Percentiles rank a stretch among this genome's conserved stretches.
Conservation (phyloP, 192 early-diverging fungal species). For the Chytriomyces hyalinus region DNA sequence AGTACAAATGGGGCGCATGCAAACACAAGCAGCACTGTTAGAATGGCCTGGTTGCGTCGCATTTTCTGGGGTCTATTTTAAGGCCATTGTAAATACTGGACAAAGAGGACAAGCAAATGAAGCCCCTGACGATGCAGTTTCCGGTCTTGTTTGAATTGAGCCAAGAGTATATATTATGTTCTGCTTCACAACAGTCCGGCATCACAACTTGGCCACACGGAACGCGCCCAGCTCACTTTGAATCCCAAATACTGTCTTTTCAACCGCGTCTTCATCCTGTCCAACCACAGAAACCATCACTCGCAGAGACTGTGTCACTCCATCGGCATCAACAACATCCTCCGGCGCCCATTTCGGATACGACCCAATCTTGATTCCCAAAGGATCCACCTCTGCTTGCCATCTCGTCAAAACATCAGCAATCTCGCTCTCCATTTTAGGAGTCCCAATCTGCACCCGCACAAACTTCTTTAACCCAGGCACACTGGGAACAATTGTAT, state of each 20-base stretch:
- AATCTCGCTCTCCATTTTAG: slow-evolving; percentile 53
- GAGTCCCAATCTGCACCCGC: slow-evolving; percentile 54
- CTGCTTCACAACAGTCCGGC: no score
- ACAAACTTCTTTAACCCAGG: slow-evolving; percentile 35
- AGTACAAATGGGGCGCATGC: background rate
- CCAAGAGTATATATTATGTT: no score
- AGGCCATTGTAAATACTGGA: no score
- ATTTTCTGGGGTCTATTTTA: background rate
- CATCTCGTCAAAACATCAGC: slow-evolving; percentile 44
- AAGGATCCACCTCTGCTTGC: slow-evolving; percentile 35
- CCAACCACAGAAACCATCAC: slow-evolving; percentile 63
- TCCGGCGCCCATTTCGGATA: slow-evolving; percentile 58
- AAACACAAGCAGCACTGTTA: background rate
- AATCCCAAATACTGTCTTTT: slow-evolving; percentile 39
- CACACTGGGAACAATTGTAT: slow-evolving; percentile 36
- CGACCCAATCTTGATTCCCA: slow-evolving; percentile 56
- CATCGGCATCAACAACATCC: background rate
- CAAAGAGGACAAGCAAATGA: no score
- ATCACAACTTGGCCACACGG: background rate
- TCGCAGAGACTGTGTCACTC: slow-evolving; percentile 28
- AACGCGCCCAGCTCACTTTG: slow-evolving; percentile 14
- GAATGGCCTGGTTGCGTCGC: background rate
- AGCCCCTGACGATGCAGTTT: no score
- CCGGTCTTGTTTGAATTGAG: no score
- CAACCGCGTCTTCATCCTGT: slow-evolving; percentile 44